Conservation (phyloP, 192 early-diverging fungal genomes). For the Backusella psychrophila region DNA sequence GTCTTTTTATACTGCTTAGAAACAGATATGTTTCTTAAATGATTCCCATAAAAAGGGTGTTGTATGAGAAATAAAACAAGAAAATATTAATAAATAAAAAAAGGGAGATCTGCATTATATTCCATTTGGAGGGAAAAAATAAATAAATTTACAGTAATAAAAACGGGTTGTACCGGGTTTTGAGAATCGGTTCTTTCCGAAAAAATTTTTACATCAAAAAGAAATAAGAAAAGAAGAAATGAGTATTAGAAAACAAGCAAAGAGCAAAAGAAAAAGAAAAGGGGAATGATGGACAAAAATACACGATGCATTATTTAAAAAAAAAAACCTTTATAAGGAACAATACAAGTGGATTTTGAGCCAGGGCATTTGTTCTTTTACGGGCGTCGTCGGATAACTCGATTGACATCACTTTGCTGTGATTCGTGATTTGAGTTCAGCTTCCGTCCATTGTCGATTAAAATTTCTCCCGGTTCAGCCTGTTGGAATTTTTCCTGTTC, state of each 20-base stretch:
- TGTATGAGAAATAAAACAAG: too few relatives aligned
- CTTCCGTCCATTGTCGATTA: not conserved
- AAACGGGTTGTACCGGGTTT: conserved; percentile 3
- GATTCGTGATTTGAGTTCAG: not conserved
- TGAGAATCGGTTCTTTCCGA: conserved; percentile 7
- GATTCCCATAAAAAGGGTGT: too few relatives aligned
- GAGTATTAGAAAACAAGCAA: not conserved
- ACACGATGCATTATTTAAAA: not conserved
- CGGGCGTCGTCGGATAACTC: not conserved
- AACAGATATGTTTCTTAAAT: too few relatives aligned
- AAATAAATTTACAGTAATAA: not conserved
- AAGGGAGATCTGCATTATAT: too few relatives aligned
- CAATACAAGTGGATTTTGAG: not conserved
- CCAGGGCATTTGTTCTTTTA: not conserved
- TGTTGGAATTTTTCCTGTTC: conserved; percentile 7
- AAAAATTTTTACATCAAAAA: not conserved
- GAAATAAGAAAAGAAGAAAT: not conserved
- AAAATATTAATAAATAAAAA: too few relatives aligned
- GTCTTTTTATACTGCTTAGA: too few relatives aligned
- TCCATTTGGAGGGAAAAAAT: not conserved
- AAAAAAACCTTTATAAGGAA: not conserved
- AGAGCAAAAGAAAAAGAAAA: not conserved
- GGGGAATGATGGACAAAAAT: not conserved
- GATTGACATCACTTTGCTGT: not conserved
- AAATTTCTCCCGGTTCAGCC: not conserved